phyloP scores from a whole-genome alignment of 2,329 filamentous ascomycete genomes.

The Elsinoe perseae region DNA sequence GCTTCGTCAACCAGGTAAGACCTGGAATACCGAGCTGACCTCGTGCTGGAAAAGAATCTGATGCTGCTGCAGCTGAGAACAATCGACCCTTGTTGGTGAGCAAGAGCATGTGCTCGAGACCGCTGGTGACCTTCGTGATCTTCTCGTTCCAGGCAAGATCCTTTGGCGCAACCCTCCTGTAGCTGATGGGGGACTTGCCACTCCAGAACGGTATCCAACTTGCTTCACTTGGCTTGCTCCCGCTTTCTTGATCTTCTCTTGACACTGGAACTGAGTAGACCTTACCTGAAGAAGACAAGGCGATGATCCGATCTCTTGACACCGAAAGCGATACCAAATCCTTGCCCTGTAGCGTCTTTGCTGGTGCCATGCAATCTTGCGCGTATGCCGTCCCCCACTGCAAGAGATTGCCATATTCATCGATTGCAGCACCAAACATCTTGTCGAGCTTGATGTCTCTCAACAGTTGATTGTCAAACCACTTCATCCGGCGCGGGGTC shows the following conservation, averaged over 20 bases:
- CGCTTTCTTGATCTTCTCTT: conserved; percentile 59
- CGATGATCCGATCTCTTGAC: conserved; percentile 76
- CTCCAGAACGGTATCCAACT: conserved; percentile 72
- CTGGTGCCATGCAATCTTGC: conserved; percentile 54
- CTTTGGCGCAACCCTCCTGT: conserved; percentile 61
- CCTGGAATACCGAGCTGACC: conserved; percentile 86
- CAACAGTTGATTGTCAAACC: conserved; percentile 76
- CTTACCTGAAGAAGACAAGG: conserved; percentile 62
- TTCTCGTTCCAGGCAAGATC: conserved; percentile 62
- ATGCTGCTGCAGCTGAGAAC: conserved; percentile 78
- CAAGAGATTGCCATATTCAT: conserved; percentile 77
- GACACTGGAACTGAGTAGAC: conserved; percentile 82
- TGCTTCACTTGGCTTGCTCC: conserved; percentile 55
- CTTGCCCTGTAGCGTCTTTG: conserved; percentile 69
- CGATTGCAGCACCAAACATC: conserved; percentile 76
- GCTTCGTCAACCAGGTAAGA: conserved; percentile 69
- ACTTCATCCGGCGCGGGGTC: conserved; percentile 66
- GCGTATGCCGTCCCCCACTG: conserved; percentile 85
- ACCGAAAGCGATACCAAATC: conserved; percentile 68
- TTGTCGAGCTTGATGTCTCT: conserved; percentile 80
- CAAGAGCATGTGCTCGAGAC: conserved; percentile 78
- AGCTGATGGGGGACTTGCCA: conserved; percentile 53
- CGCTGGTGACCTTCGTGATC: conserved; percentile 65
- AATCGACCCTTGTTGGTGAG: conserved; percentile 78
- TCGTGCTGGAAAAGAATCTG: conserved; percentile 66